phyloP scores from a whole-genome alignment of 75 land plant genomes.

The Larix kaempferi region DNA sequence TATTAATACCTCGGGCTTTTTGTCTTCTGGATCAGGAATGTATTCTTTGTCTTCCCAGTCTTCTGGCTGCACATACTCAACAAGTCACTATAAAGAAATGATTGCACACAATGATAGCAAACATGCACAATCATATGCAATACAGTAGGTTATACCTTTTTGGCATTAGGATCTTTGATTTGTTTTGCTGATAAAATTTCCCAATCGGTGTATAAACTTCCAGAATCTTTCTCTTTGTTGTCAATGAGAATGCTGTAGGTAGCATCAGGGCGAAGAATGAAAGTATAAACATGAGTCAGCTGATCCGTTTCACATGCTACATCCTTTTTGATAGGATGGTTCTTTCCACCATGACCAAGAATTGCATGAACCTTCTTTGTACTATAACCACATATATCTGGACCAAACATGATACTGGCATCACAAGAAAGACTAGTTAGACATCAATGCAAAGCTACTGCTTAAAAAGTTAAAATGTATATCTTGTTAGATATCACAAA shows the following conservation, averaged over 20 bases:
- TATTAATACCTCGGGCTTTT: slow-evolving; percentile 56
- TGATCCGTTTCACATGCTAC: slow-evolving; percentile 65
- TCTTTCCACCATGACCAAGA: slow-evolving; percentile 41
- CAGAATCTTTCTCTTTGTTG: slow-evolving; percentile 49
- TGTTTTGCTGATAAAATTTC: slow-evolving; percentile 46
- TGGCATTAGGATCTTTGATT: slow-evolving; percentile 52
- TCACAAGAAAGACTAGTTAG: neutral
- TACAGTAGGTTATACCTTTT: slow-evolving; percentile 28
- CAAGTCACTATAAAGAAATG: neutral
- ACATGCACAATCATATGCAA: neutral
- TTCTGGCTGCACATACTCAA: slow-evolving; percentile 37
- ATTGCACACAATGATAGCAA: neutral
- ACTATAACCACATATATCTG: slow-evolving; percentile 66
- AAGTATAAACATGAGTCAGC: slow-evolving; percentile 70
- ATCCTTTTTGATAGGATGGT: slow-evolving; percentile 53
- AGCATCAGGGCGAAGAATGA: slow-evolving; percentile 51
- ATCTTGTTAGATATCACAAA: too few species aligned
- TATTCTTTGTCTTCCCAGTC: slow-evolving; percentile 71
- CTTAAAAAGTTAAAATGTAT: too few species aligned
- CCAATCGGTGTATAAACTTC: slow-evolving; percentile 57
- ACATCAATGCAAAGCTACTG: neutral
- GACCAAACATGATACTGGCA: slow-evolving; percentile 75
- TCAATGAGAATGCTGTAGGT: slow-evolving; percentile 63
- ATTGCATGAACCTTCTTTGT: slow-evolving; percentile 69
- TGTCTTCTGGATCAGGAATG: slow-evolving; percentile 58